Conservation (phyloP, 441 rosid species). For the Dalechampia spathulata region DNA sequence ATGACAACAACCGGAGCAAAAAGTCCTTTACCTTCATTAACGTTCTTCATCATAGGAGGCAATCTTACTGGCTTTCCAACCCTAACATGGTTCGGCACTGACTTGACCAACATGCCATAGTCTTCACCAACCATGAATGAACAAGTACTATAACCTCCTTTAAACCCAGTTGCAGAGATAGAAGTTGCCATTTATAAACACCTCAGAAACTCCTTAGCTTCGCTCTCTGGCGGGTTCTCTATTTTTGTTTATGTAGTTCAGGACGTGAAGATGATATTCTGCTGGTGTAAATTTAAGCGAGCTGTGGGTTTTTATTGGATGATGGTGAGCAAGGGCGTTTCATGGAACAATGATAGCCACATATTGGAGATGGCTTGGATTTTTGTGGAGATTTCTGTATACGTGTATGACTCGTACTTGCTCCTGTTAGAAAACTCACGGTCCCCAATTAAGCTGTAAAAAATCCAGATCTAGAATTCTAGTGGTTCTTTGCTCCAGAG, state of each 20-base stretch:
- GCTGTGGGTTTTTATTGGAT: conserved; percentile 28
- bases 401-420: too few species aligned
- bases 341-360: conserved; percentile 27
- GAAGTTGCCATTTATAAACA: conserved; percentile 48
- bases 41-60: conserved; percentile 73
- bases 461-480: conserved; percentile 22
- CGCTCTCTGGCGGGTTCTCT: not conserved
- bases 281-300: conserved; percentile 2
- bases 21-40: conserved; percentile 89
- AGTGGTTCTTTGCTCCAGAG: not conserved
- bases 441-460: conserved; percentile 13
- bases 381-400: too few species aligned
- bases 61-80: conserved; percentile 39
- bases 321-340: conserved; percentile 10
- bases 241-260: too few species aligned
- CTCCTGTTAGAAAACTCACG: too few species aligned
- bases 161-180: conserved; percentile 42
- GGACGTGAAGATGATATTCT: conserved; percentile 16
- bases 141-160: conserved; percentile 31
- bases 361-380: conserved; percentile 22
- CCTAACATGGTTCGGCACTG: conserved; percentile 31
- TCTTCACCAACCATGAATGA: conserved; percentile 55
- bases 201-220: not conserved
- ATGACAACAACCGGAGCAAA: conserved; percentile 78
- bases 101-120: conserved; percentile 28